Percentiles rank a stretch among this genome's conserved stretches.
These are phyloP conservation scores for Phoma herbarum DNA, from an alignment of 2,329 filamentous ascomycete genomes.

Conservation along the genomic window DNA sequence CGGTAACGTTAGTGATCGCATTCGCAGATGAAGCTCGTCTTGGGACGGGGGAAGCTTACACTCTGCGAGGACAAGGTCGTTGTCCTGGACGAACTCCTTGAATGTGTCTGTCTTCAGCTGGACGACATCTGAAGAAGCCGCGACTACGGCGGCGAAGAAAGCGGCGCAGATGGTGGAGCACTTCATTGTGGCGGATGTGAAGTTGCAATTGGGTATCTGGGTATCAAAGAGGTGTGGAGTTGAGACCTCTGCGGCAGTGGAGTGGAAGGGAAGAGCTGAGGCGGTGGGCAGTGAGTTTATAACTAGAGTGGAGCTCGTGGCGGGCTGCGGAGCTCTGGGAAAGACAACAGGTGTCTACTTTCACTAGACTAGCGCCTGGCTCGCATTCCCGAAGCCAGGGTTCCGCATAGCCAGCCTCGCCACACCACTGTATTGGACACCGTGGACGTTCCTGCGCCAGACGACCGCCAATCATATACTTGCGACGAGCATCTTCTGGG, in stretches of 20 bases:
- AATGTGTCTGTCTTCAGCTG: conserved; percentile 89
- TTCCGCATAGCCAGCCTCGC: conserved; percentile 11
- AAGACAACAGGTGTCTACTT: conserved; percentile 32
- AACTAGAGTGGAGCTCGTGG: conserved; percentile 34
- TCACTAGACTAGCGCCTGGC: conserved; percentile 20
- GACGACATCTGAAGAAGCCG: conserved; percentile 76
- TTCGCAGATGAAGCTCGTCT: neutral
- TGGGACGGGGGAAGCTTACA: conserved; percentile 66
- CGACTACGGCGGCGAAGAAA: conserved; percentile 65
- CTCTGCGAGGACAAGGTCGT: conserved; percentile 92
- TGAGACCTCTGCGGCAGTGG: conserved; percentile 34
- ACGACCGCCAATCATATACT: conserved; percentile 18
- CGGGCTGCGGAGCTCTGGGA: conserved; percentile 25
- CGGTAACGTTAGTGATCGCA: conserved; percentile 46
- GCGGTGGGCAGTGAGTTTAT: conserved; percentile 33
- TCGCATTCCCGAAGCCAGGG: conserved; percentile 12
- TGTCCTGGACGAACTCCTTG: conserved; percentile 81
- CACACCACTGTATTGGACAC: conserved; percentile 35
- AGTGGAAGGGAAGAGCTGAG: conserved; percentile 24
- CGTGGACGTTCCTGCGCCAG: conserved; percentile 25
- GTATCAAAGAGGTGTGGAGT: conserved; percentile 19
- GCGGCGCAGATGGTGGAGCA: conserved; percentile 51
- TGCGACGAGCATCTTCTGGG: conserved; percentile 7
- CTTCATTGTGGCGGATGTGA: conserved; percentile 41
- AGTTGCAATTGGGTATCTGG: conserved; percentile 21